A percentile compares a stretch with the other conserved stretches of the same genome.
Evolutionary conservation across 116 monocot species (phyloP).

Genomic region (Iris pallida): DNA sequence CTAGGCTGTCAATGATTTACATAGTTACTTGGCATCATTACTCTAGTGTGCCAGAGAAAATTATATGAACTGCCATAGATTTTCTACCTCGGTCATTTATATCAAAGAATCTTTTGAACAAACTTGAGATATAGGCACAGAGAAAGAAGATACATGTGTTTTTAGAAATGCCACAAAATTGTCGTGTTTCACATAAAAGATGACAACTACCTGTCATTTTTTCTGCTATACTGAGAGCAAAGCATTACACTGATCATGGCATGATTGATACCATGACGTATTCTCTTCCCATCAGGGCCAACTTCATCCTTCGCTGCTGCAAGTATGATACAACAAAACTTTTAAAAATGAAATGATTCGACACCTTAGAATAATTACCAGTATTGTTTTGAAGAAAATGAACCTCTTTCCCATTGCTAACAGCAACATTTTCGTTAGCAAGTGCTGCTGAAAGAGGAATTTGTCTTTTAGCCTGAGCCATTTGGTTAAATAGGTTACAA

Average conservation of each 20-base stretch:
- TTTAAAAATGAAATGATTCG: slow-evolving; percentile 3
- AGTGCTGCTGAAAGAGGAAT: slow-evolving; percentile 39
- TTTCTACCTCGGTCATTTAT: not conserved
- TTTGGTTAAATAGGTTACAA: slow-evolving; percentile 21
- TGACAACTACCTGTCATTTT: slow-evolving; percentile 67
- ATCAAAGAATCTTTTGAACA: not conserved
- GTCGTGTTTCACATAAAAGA: not conserved
- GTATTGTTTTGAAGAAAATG: not conserved
- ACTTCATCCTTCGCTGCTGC: slow-evolving; percentile 62
- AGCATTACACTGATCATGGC: slow-evolving; percentile 73
- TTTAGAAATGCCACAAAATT: not conserved
- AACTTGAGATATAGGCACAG: not conserved
- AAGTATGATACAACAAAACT: slow-evolving; percentile 12
- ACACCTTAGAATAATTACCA: not conserved
- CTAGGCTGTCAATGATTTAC: not conserved
- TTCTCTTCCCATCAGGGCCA: slow-evolving; percentile 92
- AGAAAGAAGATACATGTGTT: not conserved
- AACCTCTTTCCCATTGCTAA: slow-evolving; percentile 88
- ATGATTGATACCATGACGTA: slow-evolving; percentile 81
- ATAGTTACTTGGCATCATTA: not conserved
- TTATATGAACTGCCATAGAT: not conserved
- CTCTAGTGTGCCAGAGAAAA: not conserved
- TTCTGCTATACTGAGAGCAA: slow-evolving; percentile 79
- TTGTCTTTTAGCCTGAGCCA: slow-evolving; percentile 86
- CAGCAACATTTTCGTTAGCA: slow-evolving; percentile 34